Evolutionary conservation across 148 eudicot genomes (phyloP).

Genomic region (Cornus suecica): DNA sequence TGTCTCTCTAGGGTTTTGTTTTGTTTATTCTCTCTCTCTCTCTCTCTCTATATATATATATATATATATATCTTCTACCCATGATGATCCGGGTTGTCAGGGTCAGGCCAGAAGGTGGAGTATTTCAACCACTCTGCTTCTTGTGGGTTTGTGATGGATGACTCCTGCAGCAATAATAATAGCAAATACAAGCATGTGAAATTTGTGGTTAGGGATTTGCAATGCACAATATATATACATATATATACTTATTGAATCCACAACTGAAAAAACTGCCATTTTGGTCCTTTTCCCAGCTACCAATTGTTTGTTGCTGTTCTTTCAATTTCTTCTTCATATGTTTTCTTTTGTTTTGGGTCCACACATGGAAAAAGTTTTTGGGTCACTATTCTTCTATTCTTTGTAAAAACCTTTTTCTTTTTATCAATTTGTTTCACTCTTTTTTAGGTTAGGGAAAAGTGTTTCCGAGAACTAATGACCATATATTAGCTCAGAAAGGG

Average conservation of each 20-base stretch:
- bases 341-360: conserved; percentile 16
- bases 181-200: background rate
- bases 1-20: background rate
- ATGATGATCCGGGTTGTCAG: conserved; percentile 32
- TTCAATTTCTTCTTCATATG: no score
- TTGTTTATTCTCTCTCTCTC: background rate
- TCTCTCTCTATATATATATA: no score
- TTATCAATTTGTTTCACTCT: background rate
- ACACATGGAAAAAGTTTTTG: conserved; percentile 10
- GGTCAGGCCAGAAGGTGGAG: conserved; percentile 49
- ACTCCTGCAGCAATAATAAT: conserved; percentile 36
- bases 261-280: conserved; percentile 5
- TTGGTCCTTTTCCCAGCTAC: background rate
- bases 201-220: background rate
- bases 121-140: conserved; percentile 58
- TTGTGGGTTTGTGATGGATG: conserved; percentile 39
- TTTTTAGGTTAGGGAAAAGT: no score
- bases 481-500: no score
- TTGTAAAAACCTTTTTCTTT: background rate
- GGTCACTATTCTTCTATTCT: conserved; percentile 14
- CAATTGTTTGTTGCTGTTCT: background rate
- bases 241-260: background rate
- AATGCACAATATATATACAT: no score
- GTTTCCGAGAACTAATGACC: no score
- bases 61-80: no score